Conservation (phyloP, 2,329 filamentous ascomycete genomes). For the Blumeria hordei region DNA sequence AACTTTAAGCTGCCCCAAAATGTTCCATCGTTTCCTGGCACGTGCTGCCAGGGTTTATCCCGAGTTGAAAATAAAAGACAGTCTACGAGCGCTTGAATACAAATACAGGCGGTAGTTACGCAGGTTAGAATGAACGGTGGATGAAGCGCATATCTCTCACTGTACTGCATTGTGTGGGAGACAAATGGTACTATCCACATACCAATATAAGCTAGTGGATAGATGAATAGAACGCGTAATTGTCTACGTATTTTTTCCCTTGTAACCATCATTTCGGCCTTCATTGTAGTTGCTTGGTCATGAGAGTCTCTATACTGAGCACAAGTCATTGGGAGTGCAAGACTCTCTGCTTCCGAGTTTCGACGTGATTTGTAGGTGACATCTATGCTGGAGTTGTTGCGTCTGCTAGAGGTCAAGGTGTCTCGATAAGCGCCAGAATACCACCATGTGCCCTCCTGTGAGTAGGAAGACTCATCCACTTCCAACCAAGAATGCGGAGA, state of each 20-base stretch:
- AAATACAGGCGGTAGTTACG: slow-evolving; percentile 31
- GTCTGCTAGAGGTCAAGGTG: no score
- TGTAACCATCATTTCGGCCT: slow-evolving; percentile 16
- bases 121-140: slow-evolving; percentile 32
- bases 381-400: no score
- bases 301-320: no score
- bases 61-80: slow-evolving; percentile 41
- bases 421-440: no score
- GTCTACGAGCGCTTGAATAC: slow-evolving; percentile 42
- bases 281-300: slow-evolving; percentile 5
- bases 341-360: no score
- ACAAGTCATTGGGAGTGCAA: no score
- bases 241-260: slow-evolving; percentile 39
- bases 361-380: neutral
- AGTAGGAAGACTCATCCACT: no score
- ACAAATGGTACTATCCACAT: slow-evolving; percentile 53
- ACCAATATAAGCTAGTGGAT: slow-evolving; percentile 45
- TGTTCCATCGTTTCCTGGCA: slow-evolving; percentile 19
- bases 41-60: slow-evolving; percentile 46
- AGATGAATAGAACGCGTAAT: slow-evolving; percentile 49
- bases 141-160: slow-evolving; percentile 23
- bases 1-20: slow-evolving; percentile 16
- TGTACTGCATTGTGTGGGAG: slow-evolving; percentile 35
- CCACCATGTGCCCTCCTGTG: no score
- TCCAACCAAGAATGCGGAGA: no score